Percentiles rank a stretch among this genome's conserved stretches.
phyloP scores from a whole-genome alignment of 768 basidiomycete genomes.

The Lanmaoa pseudosensibilis region DNA sequence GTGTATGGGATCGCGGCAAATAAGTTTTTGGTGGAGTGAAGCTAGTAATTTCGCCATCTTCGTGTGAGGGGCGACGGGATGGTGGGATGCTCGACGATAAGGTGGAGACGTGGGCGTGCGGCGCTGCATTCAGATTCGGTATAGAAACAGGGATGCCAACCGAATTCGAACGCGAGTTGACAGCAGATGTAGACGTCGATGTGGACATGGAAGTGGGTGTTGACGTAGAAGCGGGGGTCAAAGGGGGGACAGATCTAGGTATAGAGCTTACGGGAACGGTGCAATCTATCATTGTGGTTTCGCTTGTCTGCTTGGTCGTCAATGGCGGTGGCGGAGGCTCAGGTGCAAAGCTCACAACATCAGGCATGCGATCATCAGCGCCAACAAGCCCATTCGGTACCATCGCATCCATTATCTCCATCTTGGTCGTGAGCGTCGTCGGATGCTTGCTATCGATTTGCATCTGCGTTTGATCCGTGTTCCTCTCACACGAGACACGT shows the following conservation, averaged over 20 bases:
- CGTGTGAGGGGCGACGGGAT: conserved; percentile 40
- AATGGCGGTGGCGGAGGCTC: conserved; percentile 35
- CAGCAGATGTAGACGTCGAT: conserved; percentile 22
- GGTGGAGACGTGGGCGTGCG: neutral
- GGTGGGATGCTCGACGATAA: conserved; percentile 12
- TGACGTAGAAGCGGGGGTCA: conserved; percentile 9
- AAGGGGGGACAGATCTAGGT: neutral
- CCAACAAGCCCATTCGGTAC: conserved; percentile 21
- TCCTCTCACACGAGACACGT: conserved; percentile 1
- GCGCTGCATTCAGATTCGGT: neutral
- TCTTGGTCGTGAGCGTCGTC: conserved; percentile 23
- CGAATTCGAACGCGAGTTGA: conserved; percentile 29
- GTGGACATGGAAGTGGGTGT: conserved; percentile 21
- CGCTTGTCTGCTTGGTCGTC: conserved; percentile 21
- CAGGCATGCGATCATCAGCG: conserved; percentile 19
- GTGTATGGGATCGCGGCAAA: conserved; percentile 42
- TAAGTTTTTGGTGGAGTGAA: conserved; percentile 37
- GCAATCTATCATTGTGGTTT: conserved; percentile 7
- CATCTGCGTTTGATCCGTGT: conserved; percentile 9
- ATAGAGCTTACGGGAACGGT: neutral
- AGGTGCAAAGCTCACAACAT: conserved; percentile 30
- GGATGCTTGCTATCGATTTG: conserved; percentile 4
- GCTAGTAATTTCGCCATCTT: conserved; percentile 53
- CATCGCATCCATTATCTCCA: conserved; percentile 25
- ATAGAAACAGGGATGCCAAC: conserved; percentile 15